These are phyloP conservation scores for Acacia concinna DNA, from an alignment of 331 rosid species.

Conservation along the genomic window DNA sequence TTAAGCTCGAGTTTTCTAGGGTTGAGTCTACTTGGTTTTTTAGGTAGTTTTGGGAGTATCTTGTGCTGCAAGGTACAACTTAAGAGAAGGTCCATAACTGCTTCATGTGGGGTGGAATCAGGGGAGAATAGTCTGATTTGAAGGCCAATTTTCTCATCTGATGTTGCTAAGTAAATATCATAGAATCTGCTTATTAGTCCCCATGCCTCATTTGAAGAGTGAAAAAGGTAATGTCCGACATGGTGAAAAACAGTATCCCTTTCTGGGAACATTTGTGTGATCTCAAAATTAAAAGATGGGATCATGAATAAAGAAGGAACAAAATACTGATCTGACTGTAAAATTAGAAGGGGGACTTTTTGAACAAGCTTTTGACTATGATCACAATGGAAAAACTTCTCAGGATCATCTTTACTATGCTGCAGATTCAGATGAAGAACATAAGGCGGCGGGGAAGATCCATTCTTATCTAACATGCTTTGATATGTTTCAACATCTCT, in stretches of 20 bases:
- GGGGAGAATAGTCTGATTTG: conserved; percentile 45
- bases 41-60: conserved; percentile 37
- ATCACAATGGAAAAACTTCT: neutral
- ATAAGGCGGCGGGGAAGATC: too few relatives aligned
- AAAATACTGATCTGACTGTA: neutral
- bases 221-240: neutral
- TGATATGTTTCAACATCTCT: too few relatives aligned
- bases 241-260: neutral
- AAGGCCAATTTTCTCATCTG: conserved; percentile 52
- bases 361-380: neutral
- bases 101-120: conserved; percentile 29
- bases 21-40: neutral
- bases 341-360: neutral
- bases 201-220: neutral
- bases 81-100: conserved; percentile 44
- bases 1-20: conserved; percentile 17
- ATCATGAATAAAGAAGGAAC: neutral
- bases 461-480: too few relatives aligned
- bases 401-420: neutral
- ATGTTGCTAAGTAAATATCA: conserved; percentile 39
- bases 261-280: neutral
- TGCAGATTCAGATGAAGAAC: neutral
- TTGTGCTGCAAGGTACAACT: conserved; percentile 38
- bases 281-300: neutral
- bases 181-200: neutral